phyloP scores from a whole-genome alignment of 2,329 filamentous ascomycete genomes.

The Thielaviopsis musarum region DNA sequence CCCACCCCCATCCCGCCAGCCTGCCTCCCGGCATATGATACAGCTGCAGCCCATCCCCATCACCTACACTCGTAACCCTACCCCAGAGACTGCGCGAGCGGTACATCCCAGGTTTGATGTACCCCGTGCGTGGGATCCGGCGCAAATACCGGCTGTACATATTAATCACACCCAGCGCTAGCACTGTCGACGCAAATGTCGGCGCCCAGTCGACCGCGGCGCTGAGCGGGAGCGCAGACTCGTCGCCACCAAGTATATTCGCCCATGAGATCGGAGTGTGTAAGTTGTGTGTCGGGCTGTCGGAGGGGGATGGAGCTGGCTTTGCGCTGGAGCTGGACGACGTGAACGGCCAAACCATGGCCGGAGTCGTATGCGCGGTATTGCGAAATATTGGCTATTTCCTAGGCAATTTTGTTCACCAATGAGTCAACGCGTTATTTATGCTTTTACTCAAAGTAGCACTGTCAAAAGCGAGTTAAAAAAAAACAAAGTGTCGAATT shows the following conservation, averaged over 20 bases:
- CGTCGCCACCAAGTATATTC: slow-evolving; percentile 19
- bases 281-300: slow-evolving; percentile 14
- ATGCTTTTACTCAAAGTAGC: too few relatives aligned
- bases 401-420: background rate
- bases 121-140: slow-evolving; percentile 60
- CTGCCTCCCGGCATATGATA: slow-evolving; percentile 91
- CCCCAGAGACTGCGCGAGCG: slow-evolving; percentile 64
- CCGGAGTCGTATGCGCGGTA: too few relatives aligned
- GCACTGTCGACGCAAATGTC: slow-evolving; percentile 22
- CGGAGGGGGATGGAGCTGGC: background rate
- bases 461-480: background rate
- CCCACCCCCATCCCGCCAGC: slow-evolving; percentile 81
- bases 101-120: slow-evolving; percentile 62
- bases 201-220: slow-evolving; percentile 24
- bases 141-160: slow-evolving; percentile 65
- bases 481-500: background rate
- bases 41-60: slow-evolving; percentile 88
- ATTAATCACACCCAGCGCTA: slow-evolving; percentile 23
- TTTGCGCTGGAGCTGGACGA: slow-evolving; percentile 13
- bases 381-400: background rate
- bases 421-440: background rate
- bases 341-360: slow-evolving; percentile 27
- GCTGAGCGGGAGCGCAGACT: slow-evolving; percentile 17
- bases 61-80: slow-evolving; percentile 80
- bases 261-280: slow-evolving; percentile 21